These are phyloP conservation scores for Candida anglica DNA, from an alignment of 805 yeast genomes.

Conservation along the genomic window DNA sequence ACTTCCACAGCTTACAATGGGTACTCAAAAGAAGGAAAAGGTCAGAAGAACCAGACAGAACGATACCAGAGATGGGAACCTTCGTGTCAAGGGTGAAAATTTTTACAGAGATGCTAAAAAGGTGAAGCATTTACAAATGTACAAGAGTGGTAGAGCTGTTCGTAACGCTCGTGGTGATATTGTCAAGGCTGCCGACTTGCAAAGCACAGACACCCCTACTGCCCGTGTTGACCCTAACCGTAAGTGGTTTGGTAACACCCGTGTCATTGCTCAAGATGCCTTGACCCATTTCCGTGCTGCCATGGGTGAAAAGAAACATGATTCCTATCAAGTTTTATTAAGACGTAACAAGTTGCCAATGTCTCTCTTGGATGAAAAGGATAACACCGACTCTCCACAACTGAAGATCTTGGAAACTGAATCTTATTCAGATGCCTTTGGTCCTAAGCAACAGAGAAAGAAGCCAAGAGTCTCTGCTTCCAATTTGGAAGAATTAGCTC, in stretches of 20 bases:
- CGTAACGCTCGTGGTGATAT: conserved; percentile 87
- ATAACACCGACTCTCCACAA: conserved; percentile 68
- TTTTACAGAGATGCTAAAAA: conserved; percentile 93
- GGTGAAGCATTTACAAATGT: conserved; percentile 87
- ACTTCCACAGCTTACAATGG: too few relatives aligned
- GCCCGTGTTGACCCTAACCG: conserved; percentile 96
- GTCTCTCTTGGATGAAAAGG: conserved; percentile 89
- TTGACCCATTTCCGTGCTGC: conserved; percentile 91
- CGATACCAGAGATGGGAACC: conserved; percentile 80
- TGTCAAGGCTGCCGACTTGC: conserved; percentile 81
- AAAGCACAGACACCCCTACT: conserved; percentile 78
- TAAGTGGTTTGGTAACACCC: conserved; percentile 96
- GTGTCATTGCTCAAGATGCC: conserved; percentile 97
- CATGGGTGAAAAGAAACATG: conserved; percentile 77
- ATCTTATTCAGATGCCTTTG: conserved; percentile 75
- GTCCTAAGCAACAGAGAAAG: conserved; percentile 92
- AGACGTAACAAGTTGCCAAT: conserved; percentile 91
- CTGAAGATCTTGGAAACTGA: conserved; percentile 86
- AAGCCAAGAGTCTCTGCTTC: conserved; percentile 81
- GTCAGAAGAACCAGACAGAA: conserved; percentile 80
- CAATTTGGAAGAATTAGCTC: conserved; percentile 73
- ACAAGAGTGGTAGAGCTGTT: conserved; percentile 83
- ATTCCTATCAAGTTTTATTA: conserved; percentile 79
- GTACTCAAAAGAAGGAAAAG: conserved; percentile 89
- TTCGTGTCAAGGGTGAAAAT: conserved; percentile 94